A percentile compares a stretch with the other conserved stretches of the same genome.
phyloP scores from a whole-genome alignment of 805 yeast genomes.

The Ogataea kodamae region DNA sequence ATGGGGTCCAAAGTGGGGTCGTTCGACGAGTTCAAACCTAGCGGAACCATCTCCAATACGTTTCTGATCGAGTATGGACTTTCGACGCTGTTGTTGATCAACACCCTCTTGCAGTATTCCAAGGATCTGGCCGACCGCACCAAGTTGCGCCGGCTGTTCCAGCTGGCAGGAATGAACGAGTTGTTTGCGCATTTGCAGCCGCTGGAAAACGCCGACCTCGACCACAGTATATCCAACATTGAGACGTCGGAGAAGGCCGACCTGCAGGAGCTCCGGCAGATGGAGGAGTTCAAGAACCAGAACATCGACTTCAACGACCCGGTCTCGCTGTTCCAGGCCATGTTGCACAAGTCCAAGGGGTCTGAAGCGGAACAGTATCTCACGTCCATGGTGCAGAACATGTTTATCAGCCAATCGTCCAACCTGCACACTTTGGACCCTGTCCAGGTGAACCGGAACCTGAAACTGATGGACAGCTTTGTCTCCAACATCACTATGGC shows the following conservation, averaged over 20 bases:
- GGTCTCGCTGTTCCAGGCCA: conserved; percentile 56
- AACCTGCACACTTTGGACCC: conserved; percentile 46
- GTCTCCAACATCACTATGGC: conserved; percentile 52
- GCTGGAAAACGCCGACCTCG: conserved; percentile 40
- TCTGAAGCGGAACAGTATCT: conserved; percentile 59
- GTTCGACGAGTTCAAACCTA: conserved; percentile 67
- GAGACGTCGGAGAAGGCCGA: conserved; percentile 41
- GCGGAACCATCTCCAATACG: conserved; percentile 54
- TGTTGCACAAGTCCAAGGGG: conserved; percentile 55
- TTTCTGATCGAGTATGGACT: conserved; percentile 54
- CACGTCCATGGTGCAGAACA: conserved; percentile 62
- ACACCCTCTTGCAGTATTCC: conserved; percentile 43
- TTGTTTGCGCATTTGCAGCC: conserved; percentile 36
- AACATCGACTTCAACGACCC: conserved; percentile 68
- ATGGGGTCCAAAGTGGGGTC: conserved; percentile 93
- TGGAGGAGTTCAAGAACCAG: conserved; percentile 36
- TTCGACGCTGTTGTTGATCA: conserved; percentile 47
- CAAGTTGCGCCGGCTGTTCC: conserved; percentile 44
- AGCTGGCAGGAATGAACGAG: conserved; percentile 39
- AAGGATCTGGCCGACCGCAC: conserved; percentile 39
- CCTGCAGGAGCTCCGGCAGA: conserved; percentile 37
- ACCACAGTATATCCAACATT: conserved; percentile 41
- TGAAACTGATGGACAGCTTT: conserved; percentile 52
- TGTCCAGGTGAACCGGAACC: conserved; percentile 43
- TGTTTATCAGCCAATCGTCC: conserved; percentile 47